phyloP scores from a whole-genome alignment of 2,329 filamentous ascomycete genomes.

The Penicillium sp. region DNA sequence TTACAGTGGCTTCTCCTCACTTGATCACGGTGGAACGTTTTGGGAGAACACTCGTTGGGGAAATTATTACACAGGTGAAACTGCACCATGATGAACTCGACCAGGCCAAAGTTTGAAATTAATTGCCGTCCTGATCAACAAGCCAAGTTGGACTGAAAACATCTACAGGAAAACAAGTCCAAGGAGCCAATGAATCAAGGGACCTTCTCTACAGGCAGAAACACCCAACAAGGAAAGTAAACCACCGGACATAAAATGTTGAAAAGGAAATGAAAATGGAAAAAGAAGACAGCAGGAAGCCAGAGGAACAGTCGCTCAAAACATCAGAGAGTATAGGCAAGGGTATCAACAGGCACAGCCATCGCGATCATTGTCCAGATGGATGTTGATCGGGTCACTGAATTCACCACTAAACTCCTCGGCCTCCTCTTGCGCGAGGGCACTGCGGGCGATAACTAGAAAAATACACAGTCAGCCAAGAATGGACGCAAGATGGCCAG shows the following conservation, averaged over 20 bases:
- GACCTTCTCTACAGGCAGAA: constrained; percentile 20
- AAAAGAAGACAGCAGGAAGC: constrained; percentile 22
- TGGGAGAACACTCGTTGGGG: background rate
- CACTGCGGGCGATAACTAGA: constrained; percentile 91
- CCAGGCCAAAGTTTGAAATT: background rate
- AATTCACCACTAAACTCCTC: constrained; percentile 98
- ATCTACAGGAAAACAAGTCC: constrained; percentile 15
- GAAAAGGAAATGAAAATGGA: constrained; percentile 17
- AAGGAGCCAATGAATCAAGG: constrained; percentile 9
- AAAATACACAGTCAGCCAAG: constrained; percentile 9
- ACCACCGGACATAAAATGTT: constrained; percentile 14
- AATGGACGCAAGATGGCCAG: background rate
- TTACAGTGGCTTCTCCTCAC: background rate
- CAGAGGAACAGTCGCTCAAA: constrained; percentile 29
- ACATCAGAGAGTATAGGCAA: constrained; percentile 26
- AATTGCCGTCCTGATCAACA: background rate
- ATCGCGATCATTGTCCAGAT: constrained; percentile 89
- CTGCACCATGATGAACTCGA: background rate
- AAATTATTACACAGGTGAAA: background rate
- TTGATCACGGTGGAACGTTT: background rate
- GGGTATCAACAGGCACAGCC: constrained; percentile 81
- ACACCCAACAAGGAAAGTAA: constrained; percentile 12
- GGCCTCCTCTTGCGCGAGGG: constrained; percentile 92
- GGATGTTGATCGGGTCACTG: constrained; percentile 96
- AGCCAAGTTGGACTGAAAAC: constrained; percentile 1